Evolutionary conservation across 2,329 filamentous ascomycete species (phyloP), one percentile per base, ranked within the genome.

Genomic region (Aspergillus fructus): DNA sequence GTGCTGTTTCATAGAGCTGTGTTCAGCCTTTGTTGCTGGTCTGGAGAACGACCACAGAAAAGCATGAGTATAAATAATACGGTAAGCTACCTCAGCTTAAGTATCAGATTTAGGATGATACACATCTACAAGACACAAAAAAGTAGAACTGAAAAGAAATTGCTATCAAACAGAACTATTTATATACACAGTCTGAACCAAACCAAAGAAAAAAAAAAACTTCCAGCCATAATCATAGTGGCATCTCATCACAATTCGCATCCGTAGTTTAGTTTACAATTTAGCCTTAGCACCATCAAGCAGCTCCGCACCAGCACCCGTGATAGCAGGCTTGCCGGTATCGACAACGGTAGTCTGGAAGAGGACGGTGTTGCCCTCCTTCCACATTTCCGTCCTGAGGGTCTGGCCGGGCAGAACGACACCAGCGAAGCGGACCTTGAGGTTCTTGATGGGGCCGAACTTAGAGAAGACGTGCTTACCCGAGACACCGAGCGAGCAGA

Each of bases 351-450:
- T 92, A 55, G 85, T 85, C 82, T 96, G 91, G 83, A 96, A 96
- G 62, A 93, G 77, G 55, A 96, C 83, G 72, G 85, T 87, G 68
- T 83, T 84, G 49, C 87, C 88, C 68, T 96, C 91, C 79, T 89
- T 92, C 92, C 92, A 96, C 90, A 96, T 93, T 82, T 96, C 91
- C 6, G 91, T 96, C 61, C 90, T 83, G 56, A 96, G 82, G n/a
- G 91, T 96, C 83, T 96, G 89, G 13, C 91, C 91, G 0, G 91
- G 92, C 56, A 93, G 74, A 12, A 96, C 92, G 9, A 89, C 87
- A 55, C 92, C 91, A 2, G 91, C 91, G 73, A 96, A 96, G 62
- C 92, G 83, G 23, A 96, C 92, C 83, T 96, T 96, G 79, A 96
- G 87, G 79, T 92, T 96, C 82, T 89, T 91, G 79, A 89, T 92